These are phyloP conservation scores for Magnusiomyces magnusii DNA, from an alignment of 1,139 yeast species.

Conservation along the genomic window DNA sequence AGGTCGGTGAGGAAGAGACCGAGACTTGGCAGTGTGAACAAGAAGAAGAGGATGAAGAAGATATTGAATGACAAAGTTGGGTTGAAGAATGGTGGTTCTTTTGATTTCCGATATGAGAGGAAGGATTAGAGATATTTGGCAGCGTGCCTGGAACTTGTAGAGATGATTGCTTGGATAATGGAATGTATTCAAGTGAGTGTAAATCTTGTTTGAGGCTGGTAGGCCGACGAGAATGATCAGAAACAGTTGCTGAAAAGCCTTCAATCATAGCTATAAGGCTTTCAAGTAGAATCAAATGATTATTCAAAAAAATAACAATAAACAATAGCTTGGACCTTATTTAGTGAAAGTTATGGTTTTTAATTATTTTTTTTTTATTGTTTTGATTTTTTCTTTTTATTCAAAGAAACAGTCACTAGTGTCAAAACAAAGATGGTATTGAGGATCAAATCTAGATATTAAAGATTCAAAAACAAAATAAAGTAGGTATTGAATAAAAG, in stretches of 20 bases:
- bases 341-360: no score
- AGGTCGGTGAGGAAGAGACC: background rate
- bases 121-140: background rate
- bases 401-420: no score
- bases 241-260: background rate
- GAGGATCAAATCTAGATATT: no score
- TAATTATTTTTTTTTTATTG: no score
- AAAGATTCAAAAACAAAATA: no score
- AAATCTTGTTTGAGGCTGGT: background rate
- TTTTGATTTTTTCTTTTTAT: no score
- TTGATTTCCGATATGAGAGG: background rate
- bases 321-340: no score
- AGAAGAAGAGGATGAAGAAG: background rate
- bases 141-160: background rate
- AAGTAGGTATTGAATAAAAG: no score
- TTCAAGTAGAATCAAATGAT: no score
- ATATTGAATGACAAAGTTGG: background rate
- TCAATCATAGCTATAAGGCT: background rate
- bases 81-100: background rate
- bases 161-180: background rate
- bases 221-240: background rate
- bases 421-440: no score
- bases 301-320: no score
- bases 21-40: background rate
- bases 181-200: background rate